Evolutionary conservation across 352 stramenopile species (phyloP).

Genomic region (Phytopythium mirpurense): DNA sequence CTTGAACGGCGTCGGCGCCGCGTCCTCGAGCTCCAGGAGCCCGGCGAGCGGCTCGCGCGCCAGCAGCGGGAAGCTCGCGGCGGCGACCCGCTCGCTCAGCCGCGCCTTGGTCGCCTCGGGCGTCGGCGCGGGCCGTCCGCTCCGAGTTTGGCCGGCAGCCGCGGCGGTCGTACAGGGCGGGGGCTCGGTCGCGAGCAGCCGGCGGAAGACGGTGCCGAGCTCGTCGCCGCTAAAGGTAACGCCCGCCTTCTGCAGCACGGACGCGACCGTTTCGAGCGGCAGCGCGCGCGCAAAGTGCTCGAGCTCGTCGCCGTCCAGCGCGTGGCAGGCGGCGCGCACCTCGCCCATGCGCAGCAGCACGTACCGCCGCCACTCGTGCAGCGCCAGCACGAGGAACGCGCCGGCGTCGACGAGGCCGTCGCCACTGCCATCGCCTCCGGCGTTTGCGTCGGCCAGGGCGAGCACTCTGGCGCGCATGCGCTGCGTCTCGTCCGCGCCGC

Average conservation of each 20-base stretch:
- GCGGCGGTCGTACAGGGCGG: not conserved
- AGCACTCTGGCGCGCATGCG: constrained; percentile 26
- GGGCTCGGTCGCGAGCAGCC: constrained; percentile 50
- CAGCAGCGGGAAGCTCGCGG: constrained; percentile 51
- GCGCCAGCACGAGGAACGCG: constrained; percentile 48
- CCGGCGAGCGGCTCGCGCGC: constrained; percentile 38
- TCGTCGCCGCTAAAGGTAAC: constrained; percentile 52
- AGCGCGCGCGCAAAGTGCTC: constrained; percentile 41
- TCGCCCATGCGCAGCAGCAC: constrained; percentile 66
- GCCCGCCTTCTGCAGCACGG: constrained; percentile 43
- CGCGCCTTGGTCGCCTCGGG: constrained; percentile 15
- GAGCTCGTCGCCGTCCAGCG: constrained; percentile 47
- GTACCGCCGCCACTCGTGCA: constrained; percentile 71
- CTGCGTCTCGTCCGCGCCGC: constrained; percentile 41
- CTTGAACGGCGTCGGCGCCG: constrained; percentile 29
- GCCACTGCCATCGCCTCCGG: constrained; percentile 6
- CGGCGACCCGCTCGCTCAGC: constrained; percentile 59
- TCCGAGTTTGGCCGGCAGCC: not conserved
- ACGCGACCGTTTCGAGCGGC: constrained; percentile 43
- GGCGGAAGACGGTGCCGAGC: constrained; percentile 53
- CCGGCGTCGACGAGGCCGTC: constrained; percentile 23
- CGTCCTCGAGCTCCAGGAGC: constrained; percentile 34
- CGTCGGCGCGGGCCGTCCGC: not conserved
- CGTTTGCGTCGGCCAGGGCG: constrained; percentile 11
- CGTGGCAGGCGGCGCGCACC: constrained; percentile 50